These are phyloP conservation scores for Crithidia brevicula DNA, from an alignment of 208 protist species.

Conservation along the genomic window DNA sequence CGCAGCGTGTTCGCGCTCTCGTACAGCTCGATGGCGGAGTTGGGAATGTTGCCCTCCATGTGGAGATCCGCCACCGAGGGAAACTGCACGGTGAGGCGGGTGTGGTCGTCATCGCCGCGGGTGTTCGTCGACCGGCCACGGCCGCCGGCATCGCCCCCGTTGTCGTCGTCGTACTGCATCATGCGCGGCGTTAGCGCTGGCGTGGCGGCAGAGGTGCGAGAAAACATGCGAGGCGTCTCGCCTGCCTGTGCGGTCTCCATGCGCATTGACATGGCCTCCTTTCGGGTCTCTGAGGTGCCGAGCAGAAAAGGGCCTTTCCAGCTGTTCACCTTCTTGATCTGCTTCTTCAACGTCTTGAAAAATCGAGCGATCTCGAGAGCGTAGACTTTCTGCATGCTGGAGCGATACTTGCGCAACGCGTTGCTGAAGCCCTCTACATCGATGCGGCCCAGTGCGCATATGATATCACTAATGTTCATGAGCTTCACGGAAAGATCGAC, in stretches of 20 bases:
- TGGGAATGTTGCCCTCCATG: conserved; percentile 26
- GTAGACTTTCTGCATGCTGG: conserved; percentile 85
- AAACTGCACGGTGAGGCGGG: conserved; percentile 55
- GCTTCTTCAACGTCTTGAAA: conserved; percentile 66
- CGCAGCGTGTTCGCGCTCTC: conserved; percentile 47
- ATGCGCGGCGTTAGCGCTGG: conserved; percentile 59
- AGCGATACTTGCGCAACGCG: conserved; percentile 75
- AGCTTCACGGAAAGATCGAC: conserved; percentile 62
- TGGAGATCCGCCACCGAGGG: conserved; percentile 40
- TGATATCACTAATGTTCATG: conserved; percentile 62
- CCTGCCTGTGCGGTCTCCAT: conserved; percentile 59
- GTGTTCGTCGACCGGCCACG: conserved; percentile 12
- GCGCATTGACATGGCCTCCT: conserved; percentile 43
- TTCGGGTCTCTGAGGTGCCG: conserved; percentile 48
- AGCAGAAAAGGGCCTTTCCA: conserved; percentile 61
- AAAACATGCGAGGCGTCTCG: conserved; percentile 46
- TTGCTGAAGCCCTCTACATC: conserved; percentile 72
- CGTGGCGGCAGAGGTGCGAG: conserved; percentile 22
- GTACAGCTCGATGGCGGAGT: conserved; percentile 50
- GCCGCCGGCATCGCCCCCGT: conserved; percentile 19
- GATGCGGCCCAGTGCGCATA: conserved; percentile 67
- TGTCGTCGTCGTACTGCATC: conserved; percentile 44
- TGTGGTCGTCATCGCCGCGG: conserved; percentile 26
- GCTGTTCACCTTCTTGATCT: conserved; percentile 60
- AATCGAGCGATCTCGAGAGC: conserved; percentile 72